Conservation (phyloP, 2,329 filamentous ascomycete genomes). For the Sclerotinia sclerotiorum region DNA sequence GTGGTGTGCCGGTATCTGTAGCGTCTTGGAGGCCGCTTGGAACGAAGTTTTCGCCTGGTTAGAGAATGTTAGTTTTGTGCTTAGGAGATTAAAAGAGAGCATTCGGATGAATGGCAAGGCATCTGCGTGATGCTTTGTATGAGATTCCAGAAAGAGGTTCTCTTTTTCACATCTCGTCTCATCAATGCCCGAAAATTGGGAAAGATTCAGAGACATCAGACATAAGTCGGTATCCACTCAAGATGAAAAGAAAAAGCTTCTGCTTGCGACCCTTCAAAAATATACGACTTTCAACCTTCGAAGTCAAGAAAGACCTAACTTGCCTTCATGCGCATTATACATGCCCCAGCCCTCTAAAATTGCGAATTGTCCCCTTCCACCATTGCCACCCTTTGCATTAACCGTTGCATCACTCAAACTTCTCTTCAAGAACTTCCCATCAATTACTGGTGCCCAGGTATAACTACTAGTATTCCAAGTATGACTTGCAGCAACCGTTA, state of each 20-base stretch:
- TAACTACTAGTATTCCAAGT: constrained; percentile 57
- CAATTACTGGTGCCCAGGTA: constrained; percentile 61
- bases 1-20: constrained; percentile 40
- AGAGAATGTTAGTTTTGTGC: too few relatives aligned
- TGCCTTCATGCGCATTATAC: constrained; percentile 59
- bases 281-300: neutral
- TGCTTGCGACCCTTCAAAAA: neutral
- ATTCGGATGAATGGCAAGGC: neutral
- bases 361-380: constrained; percentile 43
- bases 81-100: neutral
- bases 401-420: constrained; percentile 48
- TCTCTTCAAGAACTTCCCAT: constrained; percentile 52
- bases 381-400: neutral
- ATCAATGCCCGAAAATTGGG: neutral
- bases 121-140: neutral
- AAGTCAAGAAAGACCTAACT: neutral
- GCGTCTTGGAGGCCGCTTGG: constrained; percentile 48
- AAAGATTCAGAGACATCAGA: too few relatives aligned
- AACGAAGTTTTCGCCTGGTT: constrained; percentile 57
- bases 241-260: neutral
- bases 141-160: neutral
- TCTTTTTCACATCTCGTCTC: neutral
- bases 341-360: constrained; percentile 51
- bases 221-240: neutral
- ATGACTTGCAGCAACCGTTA: constrained; percentile 49